Base-by-base conservation (phyloP, 305 asterid genomes). In the Solanum hybrid region DNA sequence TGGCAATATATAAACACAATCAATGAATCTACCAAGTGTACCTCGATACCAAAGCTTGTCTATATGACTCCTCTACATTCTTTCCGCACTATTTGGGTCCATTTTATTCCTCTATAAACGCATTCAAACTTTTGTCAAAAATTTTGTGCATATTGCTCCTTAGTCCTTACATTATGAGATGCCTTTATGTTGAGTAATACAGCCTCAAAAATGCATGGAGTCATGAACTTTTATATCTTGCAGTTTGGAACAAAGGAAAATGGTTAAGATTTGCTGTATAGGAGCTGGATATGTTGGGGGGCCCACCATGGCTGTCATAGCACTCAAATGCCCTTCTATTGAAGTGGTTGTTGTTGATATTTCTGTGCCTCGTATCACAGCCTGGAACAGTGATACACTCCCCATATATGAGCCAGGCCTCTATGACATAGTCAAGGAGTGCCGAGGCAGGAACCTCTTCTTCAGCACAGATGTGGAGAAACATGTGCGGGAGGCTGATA, bases 241-340 rank as follows among this genome's bases (percentile, higher is more conserved):
- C 73, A 82, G 87, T 17, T 82, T 45, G 73, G 40, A 82, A 82
- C 40, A 0, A 88, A 90, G 27, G 36, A 92, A 90, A 71, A 97
- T 97, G 99, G 98, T 97, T 94, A 97, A 97, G 93, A 95, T 97
- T 89, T 97, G 99, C 94, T 97, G 99, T 91, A 95, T 97, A 78
- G 99, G 99, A 89, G 99, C 98, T 17, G 99, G 99, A 36, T 97
- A 97, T 90, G 99, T 97, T 10, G 99, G 99, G 78, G 99, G 99
- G n/a, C 99, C 99, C 51, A 97, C 98, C n/a, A 96, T 97, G 99
- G 98, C 98, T 17, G 96, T 97, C 90, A 97, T 97, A 56, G 99
- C 99, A 78, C 95, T 93, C 87, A 97, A 97, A 92, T 97, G 99
- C 91, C 98, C 99, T 26, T 72, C 90, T 26, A 92, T 96, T 73